Evolutionary conservation across 805 yeast genomes (phyloP), one percentile per base, ranked within the genome.

Genomic region (Henningerozyma blattae): DNA sequence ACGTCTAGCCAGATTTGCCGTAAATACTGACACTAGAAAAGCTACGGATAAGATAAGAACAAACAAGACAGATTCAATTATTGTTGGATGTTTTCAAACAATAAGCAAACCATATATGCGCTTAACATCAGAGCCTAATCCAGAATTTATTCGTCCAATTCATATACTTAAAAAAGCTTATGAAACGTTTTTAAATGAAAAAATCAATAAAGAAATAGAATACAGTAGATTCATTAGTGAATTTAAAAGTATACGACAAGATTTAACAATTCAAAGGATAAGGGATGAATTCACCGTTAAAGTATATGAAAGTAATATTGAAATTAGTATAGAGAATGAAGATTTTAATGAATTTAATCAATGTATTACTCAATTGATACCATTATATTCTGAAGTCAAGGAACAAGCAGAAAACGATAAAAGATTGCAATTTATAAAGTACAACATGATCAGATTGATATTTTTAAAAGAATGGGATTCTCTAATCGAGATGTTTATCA

Each of bases 261-360:
- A 89, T 59, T 59, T 89, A 42, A 82, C 91, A 3, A 96, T 89
- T 8, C 98, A 89, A 59, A 80, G 80, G 49, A 77, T 89, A 29
- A 77, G 77, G 47, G 74, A 75, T 47, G 75, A 70, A 30, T 82
- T 91, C 50, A 72, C 95, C 0, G 71, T 84, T 4, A 50, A 59
- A 35, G 94, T 85, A 0, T 89, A 91, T 54, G 91, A 85, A 55
- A 68, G 76, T 3, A 94, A 89, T 56, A 91, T 91, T 4, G 71
- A 85, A 31, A 62, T 87, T n/a, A 93, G 96, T 0, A 67, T 89
- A 25, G 80, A 76, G 44, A 77, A 80, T 49, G 68, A 71, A 28
- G 98, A 89, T 55, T 58, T 89, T 41, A 96, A 96, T 8, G 97
- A 91, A 55, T 86, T 82, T 54, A 91, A 91, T 59, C 96, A 89